A percentile compares a stretch with the other conserved stretches of the same genome.
These are phyloP conservation scores for Fraxinus cuspidata DNA, from an alignment of 257 asterid genomes.

Conservation along the genomic window DNA sequence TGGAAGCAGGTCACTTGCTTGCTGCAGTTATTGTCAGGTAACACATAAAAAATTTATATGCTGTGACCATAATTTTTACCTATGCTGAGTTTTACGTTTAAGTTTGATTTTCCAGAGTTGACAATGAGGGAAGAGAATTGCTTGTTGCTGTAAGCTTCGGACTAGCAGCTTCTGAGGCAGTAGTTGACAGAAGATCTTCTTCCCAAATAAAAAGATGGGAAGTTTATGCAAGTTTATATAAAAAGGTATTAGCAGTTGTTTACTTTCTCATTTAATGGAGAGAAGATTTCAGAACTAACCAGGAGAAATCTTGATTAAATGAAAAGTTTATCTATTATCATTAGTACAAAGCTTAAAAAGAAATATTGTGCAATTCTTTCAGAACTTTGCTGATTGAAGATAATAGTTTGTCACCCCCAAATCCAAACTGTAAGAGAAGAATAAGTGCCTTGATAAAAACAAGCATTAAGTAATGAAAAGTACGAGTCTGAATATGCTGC, in stretches of 20 bases:
- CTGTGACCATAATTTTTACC: conserved; percentile 11
- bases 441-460: conserved; percentile 16
- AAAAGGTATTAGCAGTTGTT: conserved; percentile 55
- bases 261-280: conserved; percentile 3
- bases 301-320: conserved; percentile 5
- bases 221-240: conserved; percentile 80
- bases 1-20: conserved; percentile 91
- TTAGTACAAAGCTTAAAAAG: neutral
- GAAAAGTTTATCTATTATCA: neutral
- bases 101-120: conserved; percentile 59
- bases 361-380: neutral
- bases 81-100: conserved; percentile 22
- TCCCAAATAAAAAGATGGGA: conserved; percentile 84
- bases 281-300: conserved; percentile 14
- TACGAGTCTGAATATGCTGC: neutral
- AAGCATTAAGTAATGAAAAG: neutral
- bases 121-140: conserved; percentile 79
- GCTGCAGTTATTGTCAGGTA: conserved; percentile 94
- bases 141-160: conserved; percentile 97
- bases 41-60: conserved; percentile 25
- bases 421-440: neutral
- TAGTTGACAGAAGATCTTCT: conserved; percentile 85
- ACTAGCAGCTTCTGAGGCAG: conserved; percentile 76
- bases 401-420: neutral
- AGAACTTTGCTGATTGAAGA: conserved; percentile 10